Base-by-base conservation (phyloP, 495 filamentous ascomycete species). In the Penicillium silybi region DNA sequence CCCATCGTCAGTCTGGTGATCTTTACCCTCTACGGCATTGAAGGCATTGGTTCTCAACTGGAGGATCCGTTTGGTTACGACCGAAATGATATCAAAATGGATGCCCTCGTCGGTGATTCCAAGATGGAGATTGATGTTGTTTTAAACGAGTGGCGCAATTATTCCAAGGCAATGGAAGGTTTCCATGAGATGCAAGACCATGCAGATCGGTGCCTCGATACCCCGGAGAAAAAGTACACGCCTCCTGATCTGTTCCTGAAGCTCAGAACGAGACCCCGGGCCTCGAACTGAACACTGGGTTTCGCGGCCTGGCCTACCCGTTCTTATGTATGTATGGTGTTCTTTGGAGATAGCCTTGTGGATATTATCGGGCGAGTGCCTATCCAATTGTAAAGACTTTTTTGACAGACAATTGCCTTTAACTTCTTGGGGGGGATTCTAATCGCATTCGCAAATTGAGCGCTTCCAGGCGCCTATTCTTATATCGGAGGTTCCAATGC, bases 41-140 rank as follows among this genome's bases (percentile, higher is more conserved):
- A 88, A 45, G 85, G 83, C 1, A 90, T 90, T 47, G 87, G 84
- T 2, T 81, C 73, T 13, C 84, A 88, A 60, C 72, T 89, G 7
- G 87, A 90, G 59, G 87, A 90, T 61, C 87, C 87, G 0, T 89
- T 90, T 63, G 85, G 87, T 6, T 80, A 82, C 54, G 86, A 88
- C 54, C 79, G 80, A 54, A 89, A 88, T 50, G 87, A 89, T 64
- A 89, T 90, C 67, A 87, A 87, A 61, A 87, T 89, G 79, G 87
- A 89, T 62, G 85, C 78, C 10, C 81, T 89, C 48, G 81, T 85
- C 7, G 81, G 85, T 41, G 87, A 90, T 61, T 71, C 80, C 34
- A 73, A 82, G 47, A 75, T 67, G 34, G 87, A 90, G 68, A 76
- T 86, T 25, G 73, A 79, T 44, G 84, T 84, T 17, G 66, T 88